Evolutionary conservation across 2,329 filamentous ascomycete species (phyloP), one percentile per base, ranked within the genome.

Genomic region (Sarocladium oryzae): DNA sequence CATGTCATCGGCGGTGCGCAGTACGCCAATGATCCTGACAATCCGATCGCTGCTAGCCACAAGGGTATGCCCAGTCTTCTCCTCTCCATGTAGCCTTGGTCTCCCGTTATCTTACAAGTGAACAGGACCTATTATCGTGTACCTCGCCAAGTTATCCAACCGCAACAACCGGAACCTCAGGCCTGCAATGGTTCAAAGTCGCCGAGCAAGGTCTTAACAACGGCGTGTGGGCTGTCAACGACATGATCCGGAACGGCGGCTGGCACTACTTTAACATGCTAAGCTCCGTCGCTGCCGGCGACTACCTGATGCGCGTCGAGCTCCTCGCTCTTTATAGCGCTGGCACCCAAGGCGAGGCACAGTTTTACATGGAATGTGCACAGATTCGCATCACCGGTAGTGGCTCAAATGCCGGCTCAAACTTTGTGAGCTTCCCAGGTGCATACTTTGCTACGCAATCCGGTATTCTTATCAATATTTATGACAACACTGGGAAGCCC

Each of bases 221-320:
- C 4, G 59, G 61, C 35, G 66, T 67, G 52, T 78, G 76, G 75
- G 75, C 71, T 18, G 74, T 76, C 43, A 70, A 74, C 61, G 66
- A 66, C 59, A 63, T 74, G 63, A 66, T 73, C 56, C 51, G 61
- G 48, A 65, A 69, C 57, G 63, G 68, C 51, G 71, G 76, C 26
- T 76, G 73, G 68, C 62, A 66, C 36, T 74, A 70, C 57, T 75
- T 79, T 63, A 68, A 66, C 54, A 63, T 80, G 54, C 78, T 77
- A 36, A 60, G 66, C 33, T 75, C 72, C 63, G 69, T 81, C 53
- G 72, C 76, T 2, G 66, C 74, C 2, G 78, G 77, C 40, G 68
- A 80, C 49, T 81, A 80, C 57, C 70, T 81, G 23, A 63, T 82
- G 60, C 71, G 77, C 41, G 72, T 75, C 23, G 77, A 81, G 66